Percentiles rank a stretch among this genome's conserved stretches.
Evolutionary conservation across 2,329 filamentous ascomycete species (phyloP).

Genomic region (Aschersonia sp.): DNA sequence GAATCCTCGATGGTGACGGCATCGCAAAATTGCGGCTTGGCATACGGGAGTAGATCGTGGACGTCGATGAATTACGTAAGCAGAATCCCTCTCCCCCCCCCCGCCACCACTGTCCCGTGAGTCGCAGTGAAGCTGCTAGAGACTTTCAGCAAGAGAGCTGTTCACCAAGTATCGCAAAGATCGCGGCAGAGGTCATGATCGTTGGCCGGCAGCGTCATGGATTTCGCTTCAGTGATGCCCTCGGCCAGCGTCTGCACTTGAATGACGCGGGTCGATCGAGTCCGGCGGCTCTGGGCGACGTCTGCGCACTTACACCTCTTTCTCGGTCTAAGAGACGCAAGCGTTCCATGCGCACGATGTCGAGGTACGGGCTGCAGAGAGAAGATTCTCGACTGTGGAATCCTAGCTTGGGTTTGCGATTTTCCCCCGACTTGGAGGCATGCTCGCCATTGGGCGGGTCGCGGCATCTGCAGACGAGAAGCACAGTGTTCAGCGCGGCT

Average conservation of each 20-base stretch:
- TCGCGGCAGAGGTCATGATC: slow-evolving; percentile 7
- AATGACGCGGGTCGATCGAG: slow-evolving; percentile 5
- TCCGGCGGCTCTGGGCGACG: slow-evolving; percentile 13
- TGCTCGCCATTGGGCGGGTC: neutral
- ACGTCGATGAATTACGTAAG: slow-evolving; percentile 1
- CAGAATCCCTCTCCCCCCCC: neutral
- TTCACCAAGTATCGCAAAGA: no score
- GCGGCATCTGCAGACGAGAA: neutral
- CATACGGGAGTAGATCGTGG: slow-evolving; percentile 4
- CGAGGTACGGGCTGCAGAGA: neutral
- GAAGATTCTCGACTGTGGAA: slow-evolving; percentile 12
- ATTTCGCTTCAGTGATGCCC: neutral
- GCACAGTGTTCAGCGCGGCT: neutral
- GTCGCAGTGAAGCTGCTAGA: neutral
- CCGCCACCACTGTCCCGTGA: neutral
- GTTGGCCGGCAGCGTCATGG: slow-evolving; percentile 5
- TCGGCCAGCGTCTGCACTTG: slow-evolving; percentile 7
- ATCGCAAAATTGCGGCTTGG: no score
- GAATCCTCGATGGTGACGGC: no score
- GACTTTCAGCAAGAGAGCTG: no score
- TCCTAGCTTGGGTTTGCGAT: slow-evolving; percentile 15
- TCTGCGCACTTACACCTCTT: slow-evolving; percentile 5
- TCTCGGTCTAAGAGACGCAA: neutral
- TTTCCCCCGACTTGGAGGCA: slow-evolving; percentile 5
- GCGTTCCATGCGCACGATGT: neutral